Conservation (phyloP, 768 basidiomycete species). For the Mycena floridula region DNA sequence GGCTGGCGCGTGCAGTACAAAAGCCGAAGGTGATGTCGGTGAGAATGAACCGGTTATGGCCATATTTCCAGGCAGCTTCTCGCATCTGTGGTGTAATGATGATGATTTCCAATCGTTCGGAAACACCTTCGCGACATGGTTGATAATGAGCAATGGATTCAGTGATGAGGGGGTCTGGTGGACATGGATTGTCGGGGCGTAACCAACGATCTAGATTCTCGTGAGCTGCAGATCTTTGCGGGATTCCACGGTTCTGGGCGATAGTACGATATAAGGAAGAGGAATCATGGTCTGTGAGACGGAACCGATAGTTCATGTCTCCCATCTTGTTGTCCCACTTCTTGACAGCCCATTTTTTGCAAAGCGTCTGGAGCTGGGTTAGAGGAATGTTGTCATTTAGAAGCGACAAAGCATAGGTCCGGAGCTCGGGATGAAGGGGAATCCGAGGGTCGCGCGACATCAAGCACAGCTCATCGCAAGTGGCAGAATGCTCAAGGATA, state of each 20-base stretch:
- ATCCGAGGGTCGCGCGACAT: conserved; percentile 14
- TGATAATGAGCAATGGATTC: conserved; percentile 18
- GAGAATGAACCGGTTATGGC: conserved; percentile 15
- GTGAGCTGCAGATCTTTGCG: conserved; percentile 17
- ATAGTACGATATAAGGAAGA: conserved; percentile 18
- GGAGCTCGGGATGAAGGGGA: conserved; percentile 11
- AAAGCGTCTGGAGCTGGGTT: conserved; percentile 12
- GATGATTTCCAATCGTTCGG: conserved; percentile 14
- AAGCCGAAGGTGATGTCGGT: conserved; percentile 22
- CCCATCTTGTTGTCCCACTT: conserved; percentile 13
- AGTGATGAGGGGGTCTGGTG: conserved; percentile 13
- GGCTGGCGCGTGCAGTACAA: conserved; percentile 14
- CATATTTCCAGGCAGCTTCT: conserved; percentile 16
- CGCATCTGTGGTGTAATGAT: conserved; percentile 13
- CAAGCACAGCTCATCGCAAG: conserved; percentile 6
- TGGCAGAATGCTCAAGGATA: conserved; percentile 14
- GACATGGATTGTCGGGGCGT: conserved; percentile 8
- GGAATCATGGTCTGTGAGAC: conserved; percentile 11
- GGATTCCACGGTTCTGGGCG: conserved; percentile 14
- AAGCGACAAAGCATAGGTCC: conserved; percentile 12
- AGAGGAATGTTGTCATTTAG: conserved; percentile 14
- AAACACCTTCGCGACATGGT: conserved; percentile 7
- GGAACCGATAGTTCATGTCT: conserved; percentile 10
- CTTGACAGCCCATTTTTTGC: conserved; percentile 12
- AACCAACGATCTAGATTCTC: conserved; percentile 22